Base-by-base conservation (phyloP, 2,329 filamentous ascomycete genomes). In the Dothistroma pini region DNA sequence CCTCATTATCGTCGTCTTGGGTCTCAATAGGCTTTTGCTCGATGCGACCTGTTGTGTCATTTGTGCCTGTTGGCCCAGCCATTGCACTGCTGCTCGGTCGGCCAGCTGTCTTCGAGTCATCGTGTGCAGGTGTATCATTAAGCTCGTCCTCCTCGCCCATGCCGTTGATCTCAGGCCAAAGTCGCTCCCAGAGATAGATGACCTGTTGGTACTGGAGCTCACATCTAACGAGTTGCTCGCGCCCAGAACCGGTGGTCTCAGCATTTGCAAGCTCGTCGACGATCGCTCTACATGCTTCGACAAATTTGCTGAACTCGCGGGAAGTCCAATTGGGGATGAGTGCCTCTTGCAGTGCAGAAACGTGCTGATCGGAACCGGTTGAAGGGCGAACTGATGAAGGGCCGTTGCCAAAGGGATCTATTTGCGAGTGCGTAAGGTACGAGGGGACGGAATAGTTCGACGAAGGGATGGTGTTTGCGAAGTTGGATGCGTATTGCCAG, bases 321-420 rank as follows among this genome's bases (percentile, higher is more conserved):
- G 79, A 81, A 0, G 79, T 81, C 79, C 79, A 81, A 65, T 81
- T 81, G 1, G 79, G 79, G 50, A 81, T 81, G 25, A 81, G 71
- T 6, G 78, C 76, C 69, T 81, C 79, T 66, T 81, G 79, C 11
- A 81, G 75, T 35, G 79, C 79, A 56, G 77, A 72, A 53, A 79
- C 78, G 68, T 81, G 79, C n/a, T 79, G 78, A n/a, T 70, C 68
- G n/a, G 66, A 61, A 54, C 56, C 56, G 14, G 60, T 62, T 51
- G 58, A 38, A 16, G 60, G 57, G 21, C 59, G 63, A 16, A 47
- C 52, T 10, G 61, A 53, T 44, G 38, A 29, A 10, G 59, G 38
- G 29, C 54, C 54, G 44, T 47, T 55, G 57, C 58, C 61, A 52
- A 62, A 65, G 10, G 61, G 58, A 12, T 64, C 60, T 21, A 59